Evolutionary conservation across 73 alveolate species (phyloP).

Genomic region (Paramecium caudatum): DNA sequence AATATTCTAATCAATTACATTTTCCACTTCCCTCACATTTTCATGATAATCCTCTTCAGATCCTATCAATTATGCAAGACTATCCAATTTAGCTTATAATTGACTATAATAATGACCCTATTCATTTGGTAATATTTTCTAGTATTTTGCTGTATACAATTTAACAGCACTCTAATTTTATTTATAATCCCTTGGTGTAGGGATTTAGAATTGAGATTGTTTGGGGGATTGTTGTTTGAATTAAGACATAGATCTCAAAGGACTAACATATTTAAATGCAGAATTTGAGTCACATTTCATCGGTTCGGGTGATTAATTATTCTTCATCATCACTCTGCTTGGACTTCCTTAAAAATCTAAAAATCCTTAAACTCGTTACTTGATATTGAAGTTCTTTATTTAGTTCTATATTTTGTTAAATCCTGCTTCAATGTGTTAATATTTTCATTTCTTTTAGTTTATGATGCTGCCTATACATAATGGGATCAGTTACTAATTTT

Average conservation of each 20-base stretch:
- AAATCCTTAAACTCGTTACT: neutral
- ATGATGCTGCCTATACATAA: neutral
- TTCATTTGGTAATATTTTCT: neutral
- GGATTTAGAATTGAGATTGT: neutral
- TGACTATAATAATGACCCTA: conserved; percentile 38
- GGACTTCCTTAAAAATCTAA: conserved; percentile 41
- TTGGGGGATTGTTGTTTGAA: neutral
- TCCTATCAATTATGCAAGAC: conserved; percentile 39
- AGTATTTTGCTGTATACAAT: conserved; percentile 51
- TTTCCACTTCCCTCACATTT: neutral
- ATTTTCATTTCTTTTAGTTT: neutral
- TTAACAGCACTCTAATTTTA: conserved; percentile 31
- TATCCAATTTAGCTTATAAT: conserved; percentile 48
- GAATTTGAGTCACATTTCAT: neutral
- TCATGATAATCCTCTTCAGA: conserved; percentile 41
- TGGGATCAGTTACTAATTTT: neutral
- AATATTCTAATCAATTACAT: neutral
- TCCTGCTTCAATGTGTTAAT: neutral
- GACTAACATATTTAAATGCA: neutral
- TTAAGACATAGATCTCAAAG: conserved; percentile 7
- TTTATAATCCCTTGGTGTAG: conserved; percentile 20
- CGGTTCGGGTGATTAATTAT: neutral
- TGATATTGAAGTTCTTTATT: neutral
- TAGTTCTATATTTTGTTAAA: neutral
- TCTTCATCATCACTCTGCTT: neutral